These are phyloP conservation scores for Didymella arachidicola DNA, from an alignment of 2,329 filamentous ascomycete genomes.

Conservation along the genomic window DNA sequence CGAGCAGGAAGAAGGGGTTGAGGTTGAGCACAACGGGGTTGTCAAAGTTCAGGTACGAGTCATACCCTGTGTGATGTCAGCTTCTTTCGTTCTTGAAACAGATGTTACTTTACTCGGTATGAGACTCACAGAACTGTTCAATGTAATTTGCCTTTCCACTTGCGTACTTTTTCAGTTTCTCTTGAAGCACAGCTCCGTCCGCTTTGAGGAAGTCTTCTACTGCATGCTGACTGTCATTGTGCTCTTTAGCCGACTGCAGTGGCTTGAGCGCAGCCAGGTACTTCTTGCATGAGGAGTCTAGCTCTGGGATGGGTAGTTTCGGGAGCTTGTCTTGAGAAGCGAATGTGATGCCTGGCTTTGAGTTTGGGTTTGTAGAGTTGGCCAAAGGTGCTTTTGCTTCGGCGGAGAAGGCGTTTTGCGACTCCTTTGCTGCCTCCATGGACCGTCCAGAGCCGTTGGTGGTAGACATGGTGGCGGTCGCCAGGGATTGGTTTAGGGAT, in stretches of 20 bases:
- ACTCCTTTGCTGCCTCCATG: constrained; percentile 62
- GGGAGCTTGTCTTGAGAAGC: constrained; percentile 86
- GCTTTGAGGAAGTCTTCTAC: constrained; percentile 81
- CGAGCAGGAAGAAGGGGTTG: constrained; percentile 96
- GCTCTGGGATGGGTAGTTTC: constrained; percentile 90
- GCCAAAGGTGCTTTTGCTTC: constrained; percentile 58
- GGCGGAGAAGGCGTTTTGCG: constrained; percentile 57
- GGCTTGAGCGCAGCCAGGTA: constrained; percentile 83
- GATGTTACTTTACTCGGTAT: not conserved
- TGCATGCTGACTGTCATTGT: constrained; percentile 80
- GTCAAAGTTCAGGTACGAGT: constrained; percentile 97
- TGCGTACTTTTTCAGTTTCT: constrained; percentile 89
- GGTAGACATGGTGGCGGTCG: constrained; percentile 47
- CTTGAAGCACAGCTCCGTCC: constrained; percentile 85
- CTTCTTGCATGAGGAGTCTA: constrained; percentile 77
- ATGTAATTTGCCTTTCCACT: constrained; percentile 94
- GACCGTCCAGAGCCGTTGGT: constrained; percentile 53
- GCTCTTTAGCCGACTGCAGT: constrained; percentile 80
- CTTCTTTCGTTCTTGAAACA: not conserved
- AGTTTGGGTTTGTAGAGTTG: constrained; percentile 60
- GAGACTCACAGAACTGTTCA: constrained; percentile 90
- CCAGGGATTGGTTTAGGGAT: constrained; percentile 73
- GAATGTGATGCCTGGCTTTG: constrained; percentile 82
- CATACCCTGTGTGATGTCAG: constrained; percentile 74
- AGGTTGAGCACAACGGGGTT: constrained; percentile 97